These are phyloP conservation scores for Keqinozyma sinolaborantium DNA, from an alignment of 1,139 yeast genomes.

Conservation along the genomic window DNA sequence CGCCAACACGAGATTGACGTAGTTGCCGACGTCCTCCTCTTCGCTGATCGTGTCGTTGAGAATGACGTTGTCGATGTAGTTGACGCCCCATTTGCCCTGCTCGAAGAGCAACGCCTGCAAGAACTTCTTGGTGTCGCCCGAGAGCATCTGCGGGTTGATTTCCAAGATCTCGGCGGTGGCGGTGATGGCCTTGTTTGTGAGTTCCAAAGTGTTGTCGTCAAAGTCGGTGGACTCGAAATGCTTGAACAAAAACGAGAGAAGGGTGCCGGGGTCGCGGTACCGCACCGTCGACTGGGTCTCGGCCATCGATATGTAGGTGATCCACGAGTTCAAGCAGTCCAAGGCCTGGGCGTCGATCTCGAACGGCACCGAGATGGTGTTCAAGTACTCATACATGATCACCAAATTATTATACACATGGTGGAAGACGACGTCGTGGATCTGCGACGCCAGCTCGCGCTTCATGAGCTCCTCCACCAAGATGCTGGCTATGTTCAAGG, in stretches of 20 bases:
- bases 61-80: constrained; percentile 23
- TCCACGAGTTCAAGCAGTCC: constrained; percentile 32
- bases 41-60: constrained; percentile 18
- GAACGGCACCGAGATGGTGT: constrained; percentile 4
- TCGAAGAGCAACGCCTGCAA: constrained; percentile 37
- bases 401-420: constrained; percentile 17
- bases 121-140: constrained; percentile 16
- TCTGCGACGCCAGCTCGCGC: constrained; percentile 17
- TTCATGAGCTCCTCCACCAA: constrained; percentile 55
- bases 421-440: constrained; percentile 27
- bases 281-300: constrained; percentile 34
- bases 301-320: constrained; percentile 29
- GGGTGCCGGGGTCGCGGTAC: constrained; percentile 19
- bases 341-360: constrained; percentile 20
- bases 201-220: constrained; percentile 14
- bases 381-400: constrained; percentile 6
- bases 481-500: constrained; percentile 41
- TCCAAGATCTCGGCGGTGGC: constrained; percentile 46
- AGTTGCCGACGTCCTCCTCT: constrained; percentile 43
- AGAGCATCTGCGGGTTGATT: constrained; percentile 39
- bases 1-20: constrained; percentile 49
- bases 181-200: constrained; percentile 26
- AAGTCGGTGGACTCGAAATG: constrained; percentile 14
- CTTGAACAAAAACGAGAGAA: constrained; percentile 16
- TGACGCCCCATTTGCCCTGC: constrained; percentile 33